These are phyloP conservation scores for Crithidia fasciculata DNA, from an alignment of 208 protist species.

Conservation along the genomic window DNA sequence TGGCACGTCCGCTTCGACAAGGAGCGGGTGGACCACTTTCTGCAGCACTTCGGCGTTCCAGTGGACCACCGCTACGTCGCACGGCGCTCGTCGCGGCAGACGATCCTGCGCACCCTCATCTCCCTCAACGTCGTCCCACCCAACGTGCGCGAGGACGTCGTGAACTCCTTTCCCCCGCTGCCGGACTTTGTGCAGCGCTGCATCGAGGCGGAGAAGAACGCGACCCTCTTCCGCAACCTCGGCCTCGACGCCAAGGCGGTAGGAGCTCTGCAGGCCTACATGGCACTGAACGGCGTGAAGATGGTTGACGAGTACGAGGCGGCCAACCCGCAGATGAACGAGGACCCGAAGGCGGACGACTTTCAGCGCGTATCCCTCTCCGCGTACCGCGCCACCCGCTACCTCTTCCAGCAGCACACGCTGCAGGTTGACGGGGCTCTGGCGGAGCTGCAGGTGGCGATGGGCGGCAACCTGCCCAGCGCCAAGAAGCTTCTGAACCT, in stretches of 20 bases:
- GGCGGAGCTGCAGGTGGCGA: conserved; percentile 65
- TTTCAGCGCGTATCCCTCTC: conserved; percentile 49
- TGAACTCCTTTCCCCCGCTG: conserved; percentile 72
- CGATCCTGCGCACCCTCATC: conserved; percentile 53
- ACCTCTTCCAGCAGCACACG: conserved; percentile 86
- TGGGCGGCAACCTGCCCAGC: conserved; percentile 69
- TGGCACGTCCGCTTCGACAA: conserved; percentile 82
- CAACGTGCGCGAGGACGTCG: conserved; percentile 63
- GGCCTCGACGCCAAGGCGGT: conserved; percentile 57
- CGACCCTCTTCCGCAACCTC: conserved; percentile 58
- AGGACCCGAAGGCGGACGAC: conserved; percentile 35
- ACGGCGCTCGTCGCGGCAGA: conserved; percentile 56
- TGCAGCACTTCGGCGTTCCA: conserved; percentile 82
- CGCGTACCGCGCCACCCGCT: conserved; percentile 77
- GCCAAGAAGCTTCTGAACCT: conserved; percentile 80
- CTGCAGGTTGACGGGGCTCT: conserved; percentile 78
- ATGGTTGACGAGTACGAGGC: conserved; percentile 72
- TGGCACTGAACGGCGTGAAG: conserved; percentile 64
- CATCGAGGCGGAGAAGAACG: conserved; percentile 76
- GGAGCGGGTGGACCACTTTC: conserved; percentile 79
- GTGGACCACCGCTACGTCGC: conserved; percentile 79
- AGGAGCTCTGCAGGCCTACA: conserved; percentile 55
- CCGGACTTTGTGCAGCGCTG: conserved; percentile 82
- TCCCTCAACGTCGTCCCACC: conserved; percentile 63
- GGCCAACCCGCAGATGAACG: conserved; percentile 23